Evolutionary conservation across 2,329 filamentous ascomycete genomes (phyloP), one percentile per base, ranked within the genome.

Genomic region (Aspergillus sp.): DNA sequence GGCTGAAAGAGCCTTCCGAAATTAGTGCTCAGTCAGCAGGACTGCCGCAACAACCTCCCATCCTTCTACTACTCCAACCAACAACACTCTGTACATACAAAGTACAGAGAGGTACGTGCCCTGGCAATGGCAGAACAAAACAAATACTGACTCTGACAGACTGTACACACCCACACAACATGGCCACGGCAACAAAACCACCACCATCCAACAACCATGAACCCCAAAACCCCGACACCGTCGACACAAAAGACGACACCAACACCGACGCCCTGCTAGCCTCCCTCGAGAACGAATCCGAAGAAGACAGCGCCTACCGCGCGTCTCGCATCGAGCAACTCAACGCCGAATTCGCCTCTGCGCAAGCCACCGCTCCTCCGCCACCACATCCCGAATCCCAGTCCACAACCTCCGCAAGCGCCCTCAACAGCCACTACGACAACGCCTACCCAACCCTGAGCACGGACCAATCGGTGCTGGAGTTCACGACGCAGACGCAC

Each of bases 251-350:
- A 39, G 68, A 71, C 41, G 50, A 51, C 4, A 67, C 70, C 40
- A 69, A 75, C 49, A 70, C 75, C 50, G 75, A 78, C 47, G 72
- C 71, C 28, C 65, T 80, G 34, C 72, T 79, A 43, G 71, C 70
- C 22, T 65, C 69, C 34, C 67, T 79, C 28, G 66, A 68, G 46
- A 52, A 60, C n/a, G n/a, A n/a, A n/a, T n/a, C n/a, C 25, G 63
- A 68, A 52, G 68, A 75, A 38, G 68, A 75, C 49, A 56, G 62
- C 17, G 60, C 61, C 33, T 72, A 77, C 50, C 71, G 72, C 36
- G 71, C 73, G 42, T 63, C 68, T 32, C 70, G 74, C 17, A 63
- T 77, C 33, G 66, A 75, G 43, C 72, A 77, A 51, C 64, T 78
- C n/a, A 70, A 75, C 48, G 58, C 64, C 29, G 72, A 77, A 47